Base-by-base conservation (phyloP, 805 yeast genomes). In the Kluyveromyces nonfermentans region DNA sequence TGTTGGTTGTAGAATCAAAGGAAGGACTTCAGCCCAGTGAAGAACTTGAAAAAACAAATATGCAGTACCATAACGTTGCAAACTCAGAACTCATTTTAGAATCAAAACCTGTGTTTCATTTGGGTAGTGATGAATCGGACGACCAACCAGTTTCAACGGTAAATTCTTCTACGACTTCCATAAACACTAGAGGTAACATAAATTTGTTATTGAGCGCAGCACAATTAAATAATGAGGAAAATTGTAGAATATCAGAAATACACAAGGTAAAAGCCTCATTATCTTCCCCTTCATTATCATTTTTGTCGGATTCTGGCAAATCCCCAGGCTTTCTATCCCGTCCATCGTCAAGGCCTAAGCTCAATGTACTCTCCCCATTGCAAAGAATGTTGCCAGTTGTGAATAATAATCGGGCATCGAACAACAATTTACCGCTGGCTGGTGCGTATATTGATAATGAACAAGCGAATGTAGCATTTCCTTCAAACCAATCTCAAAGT, bases 331-430 rank as follows among this genome's bases (percentile, higher is more conserved):
- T 31, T 30, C 18, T 25, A 18, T 35, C 37, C 22, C 17, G 42
- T 6, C 36, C 35, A n/a, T 18, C 44, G 20, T 37, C 45, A 8
- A 42, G 49, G 12, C 46, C 54, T 2, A 55, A 56, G 21, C 47
- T 69, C 16, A 67, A 60, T 47, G 69, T 73, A 1, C 51, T 73
- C 18, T 66, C 76, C 0, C 72, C 83, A 3, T 59, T 80, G 43
- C 84, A 79, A 55, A 68, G 80, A 55, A 75, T 79, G 81, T 79
- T 83, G 0, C 84, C 82, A 12, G 8, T 38, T 25, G 30, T 25
- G 30, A 6, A 14, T 14, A 25, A 25, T 6, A 14, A 14, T 10
- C 30, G 30, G 30, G 12, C 9, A 10, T 25, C 30, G 4, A 25
- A 4, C 12, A 25, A 25, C 30, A 25, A 25, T 25, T 25, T 25